These are phyloP conservation scores for Pichia manshurica DNA, from an alignment of 805 yeast genomes.

Conservation along the genomic window DNA sequence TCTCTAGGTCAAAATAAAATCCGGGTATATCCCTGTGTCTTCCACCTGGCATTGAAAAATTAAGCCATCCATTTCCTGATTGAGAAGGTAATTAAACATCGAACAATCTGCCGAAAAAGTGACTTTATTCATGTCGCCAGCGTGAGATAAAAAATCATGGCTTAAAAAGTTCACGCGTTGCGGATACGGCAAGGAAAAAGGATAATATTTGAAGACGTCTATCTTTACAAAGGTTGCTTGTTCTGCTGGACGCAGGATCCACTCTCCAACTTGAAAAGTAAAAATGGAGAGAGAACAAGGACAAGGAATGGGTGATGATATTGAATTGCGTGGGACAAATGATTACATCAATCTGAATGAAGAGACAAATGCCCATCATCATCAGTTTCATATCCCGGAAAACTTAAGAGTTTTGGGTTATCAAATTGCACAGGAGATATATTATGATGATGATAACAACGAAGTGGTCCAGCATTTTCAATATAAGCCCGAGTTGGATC, in stretches of 20 bases:
- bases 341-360: neutral
- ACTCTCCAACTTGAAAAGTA: no score
- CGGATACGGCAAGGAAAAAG: no score
- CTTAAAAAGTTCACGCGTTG: neutral
- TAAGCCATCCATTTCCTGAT: no score
- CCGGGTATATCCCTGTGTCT: conserved; percentile 10
- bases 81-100: no score
- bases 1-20: conserved; percentile 10
- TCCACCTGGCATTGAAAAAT: no score
- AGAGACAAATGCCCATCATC: neutral
- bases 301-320: neutral
- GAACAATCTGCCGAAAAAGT: no score
- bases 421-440: conserved; percentile 29
- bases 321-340: neutral
- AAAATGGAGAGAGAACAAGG: neutral
- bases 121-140: no score
- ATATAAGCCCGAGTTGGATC: conserved; percentile 64
- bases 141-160: no score
- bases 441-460: conserved; percentile 39
- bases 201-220: no score
- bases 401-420: conserved; percentile 18
- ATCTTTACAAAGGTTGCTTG: neutral
- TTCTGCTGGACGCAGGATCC: neutral
- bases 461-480: conserved; percentile 67
- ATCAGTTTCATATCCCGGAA: conserved; percentile 12